Base-by-base conservation (phyloP, 306 rosid species). In the Albizia julibrissin region DNA sequence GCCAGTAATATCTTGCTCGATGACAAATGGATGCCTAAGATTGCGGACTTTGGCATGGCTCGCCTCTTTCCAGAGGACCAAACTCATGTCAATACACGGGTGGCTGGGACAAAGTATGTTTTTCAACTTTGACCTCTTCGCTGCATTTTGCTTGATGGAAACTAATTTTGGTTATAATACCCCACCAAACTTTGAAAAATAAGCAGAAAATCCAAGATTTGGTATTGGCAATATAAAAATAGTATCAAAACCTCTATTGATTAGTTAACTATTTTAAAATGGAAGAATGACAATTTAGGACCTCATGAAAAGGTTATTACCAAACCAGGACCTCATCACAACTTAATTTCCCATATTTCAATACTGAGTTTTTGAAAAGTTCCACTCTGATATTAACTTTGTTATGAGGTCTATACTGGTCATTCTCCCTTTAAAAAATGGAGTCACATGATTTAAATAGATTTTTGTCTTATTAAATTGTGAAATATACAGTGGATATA, bases 31-130 rank as follows among this genome's bases (percentile, higher is more conserved):
- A 46, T 86, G 46, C 94, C 99, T 31, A 95, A 95, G 87, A 95
- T 95, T 83, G 99, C 99, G 22, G 99, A 95, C 84, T 95, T 95
- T 43, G 99, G 99, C 33, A 92, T 95, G 99, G 99, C 99, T 1
- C 99, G 98, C 37, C 98, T 95, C 86, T 95, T 93, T 83, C 99
- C 99, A 0, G 99, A 93, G 85, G 98, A 95, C 82, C 92, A 95
- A 82, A 90, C 89, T 2, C 98, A 92, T 8, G 97, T 95, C 82
- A 91, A 95, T 64, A 95, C 99, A 47, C 98, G 98, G 10, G 97
- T 92, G 24, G 98, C 98, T 16, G 99, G 99, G 59, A 95, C 99
- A 88, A 95, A 95, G 99, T 95, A 91, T 29, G 44, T 8, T 18
- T 61, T 77, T 77, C 26, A 61, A 64, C 37, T 61, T 10, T 43